These are phyloP conservation scores for Pseudozyma thailandica DNA, from an alignment of 1,284 basidiomycete species.

Conservation along the genomic window DNA sequence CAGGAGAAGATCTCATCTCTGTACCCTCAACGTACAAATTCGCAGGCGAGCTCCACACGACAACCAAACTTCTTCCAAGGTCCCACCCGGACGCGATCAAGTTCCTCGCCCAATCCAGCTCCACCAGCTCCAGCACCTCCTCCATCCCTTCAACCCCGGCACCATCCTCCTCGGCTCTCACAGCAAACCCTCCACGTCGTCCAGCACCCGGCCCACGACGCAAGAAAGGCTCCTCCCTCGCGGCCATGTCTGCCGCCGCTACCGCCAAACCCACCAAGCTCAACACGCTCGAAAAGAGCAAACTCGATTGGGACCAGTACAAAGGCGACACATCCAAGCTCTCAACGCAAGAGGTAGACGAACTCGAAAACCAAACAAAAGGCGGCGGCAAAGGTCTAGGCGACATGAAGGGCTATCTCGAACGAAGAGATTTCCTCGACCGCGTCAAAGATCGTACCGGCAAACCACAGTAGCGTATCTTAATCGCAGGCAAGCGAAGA, in stretches of 20 bases:
- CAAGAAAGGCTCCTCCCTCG: slow-evolving; percentile 49
- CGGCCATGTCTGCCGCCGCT: slow-evolving; percentile 42
- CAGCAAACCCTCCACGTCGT: not conserved
- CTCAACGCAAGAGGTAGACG: slow-evolving; percentile 56
- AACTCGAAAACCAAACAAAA: slow-evolving; percentile 65
- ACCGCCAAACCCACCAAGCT: slow-evolving; percentile 56
- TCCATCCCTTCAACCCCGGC: not conserved
- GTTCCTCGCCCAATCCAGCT: slow-evolving; percentile 30
- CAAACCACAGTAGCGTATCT: slow-evolving; percentile 4
- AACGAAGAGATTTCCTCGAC: slow-evolving; percentile 63
- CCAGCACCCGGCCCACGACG: slow-evolving; percentile 34
- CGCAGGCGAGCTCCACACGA: slow-evolving; percentile 42
- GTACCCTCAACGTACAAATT: slow-evolving; percentile 51
- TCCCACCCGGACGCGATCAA: slow-evolving; percentile 55
- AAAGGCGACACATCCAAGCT: slow-evolving; percentile 36
- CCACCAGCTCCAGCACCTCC: not conserved
- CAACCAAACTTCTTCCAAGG: slow-evolving; percentile 34
- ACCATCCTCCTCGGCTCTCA: slow-evolving; percentile 5
- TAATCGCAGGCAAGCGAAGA: slow-evolving; percentile 13
- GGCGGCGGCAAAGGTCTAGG: slow-evolving; percentile 61
- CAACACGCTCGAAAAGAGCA: slow-evolving; percentile 66
- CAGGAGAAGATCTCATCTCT: slow-evolving; percentile 36
- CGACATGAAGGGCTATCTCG: slow-evolving; percentile 64
- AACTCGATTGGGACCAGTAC: slow-evolving; percentile 62
- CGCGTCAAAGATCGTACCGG: slow-evolving; percentile 55